phyloP scores from a whole-genome alignment of 306 rosid species.

The Crataegus laevigata region DNA sequence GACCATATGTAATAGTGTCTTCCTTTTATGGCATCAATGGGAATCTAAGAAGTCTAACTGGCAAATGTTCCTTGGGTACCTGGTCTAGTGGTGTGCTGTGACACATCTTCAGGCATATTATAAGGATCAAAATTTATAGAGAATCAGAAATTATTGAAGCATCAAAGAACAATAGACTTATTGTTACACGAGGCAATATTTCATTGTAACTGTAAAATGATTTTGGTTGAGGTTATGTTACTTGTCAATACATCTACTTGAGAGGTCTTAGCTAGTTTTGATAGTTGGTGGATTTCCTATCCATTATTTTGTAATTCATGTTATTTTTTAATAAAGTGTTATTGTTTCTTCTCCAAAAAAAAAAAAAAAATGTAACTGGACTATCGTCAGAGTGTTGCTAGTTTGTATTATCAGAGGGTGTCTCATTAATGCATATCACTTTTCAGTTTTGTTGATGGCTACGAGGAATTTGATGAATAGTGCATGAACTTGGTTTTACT shows the following conservation, averaged over 20 bases:
- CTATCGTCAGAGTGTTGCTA: background rate
- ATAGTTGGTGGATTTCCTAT: no score
- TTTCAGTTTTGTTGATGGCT: background rate
- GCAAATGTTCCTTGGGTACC: background rate
- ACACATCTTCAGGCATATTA: background rate
- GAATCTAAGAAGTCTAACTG: background rate
- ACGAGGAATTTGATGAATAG: background rate
- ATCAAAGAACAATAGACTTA: background rate
- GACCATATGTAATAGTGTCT: background rate
- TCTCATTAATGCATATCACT: background rate
- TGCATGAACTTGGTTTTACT: background rate
- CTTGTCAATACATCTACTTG: no score
- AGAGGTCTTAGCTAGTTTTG: no score
- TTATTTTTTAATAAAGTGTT: no score
- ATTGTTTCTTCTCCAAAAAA: no score
- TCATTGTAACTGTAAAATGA: no score
- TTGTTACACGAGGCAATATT: background rate
- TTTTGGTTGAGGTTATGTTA: no score
- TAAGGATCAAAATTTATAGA: no score
- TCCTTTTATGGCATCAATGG: background rate
- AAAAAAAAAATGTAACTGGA: no score
- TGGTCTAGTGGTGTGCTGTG: background rate
- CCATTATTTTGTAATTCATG: no score
- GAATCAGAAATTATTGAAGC: background rate
- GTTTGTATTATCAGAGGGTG: background rate